A percentile compares a stretch with the other conserved stretches of the same genome.
Evolutionary conservation across 768 basidiomycete genomes (phyloP).

Genomic region (Serendipita indica): DNA sequence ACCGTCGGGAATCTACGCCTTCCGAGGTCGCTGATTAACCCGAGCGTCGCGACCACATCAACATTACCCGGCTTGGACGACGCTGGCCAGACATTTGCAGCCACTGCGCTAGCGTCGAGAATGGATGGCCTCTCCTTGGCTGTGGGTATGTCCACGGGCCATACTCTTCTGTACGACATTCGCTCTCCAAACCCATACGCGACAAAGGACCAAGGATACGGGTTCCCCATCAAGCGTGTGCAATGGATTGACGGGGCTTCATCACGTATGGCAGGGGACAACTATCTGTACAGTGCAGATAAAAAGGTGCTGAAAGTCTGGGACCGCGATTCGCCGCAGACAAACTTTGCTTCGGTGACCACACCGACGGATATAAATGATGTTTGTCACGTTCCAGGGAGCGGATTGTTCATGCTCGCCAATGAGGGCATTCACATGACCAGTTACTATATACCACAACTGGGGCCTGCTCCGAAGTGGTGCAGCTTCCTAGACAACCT

Average conservation of each 20-base stretch:
- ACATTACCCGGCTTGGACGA: slow-evolving; percentile 27
- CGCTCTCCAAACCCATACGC: slow-evolving; percentile 72
- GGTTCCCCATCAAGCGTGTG: slow-evolving; percentile 71
- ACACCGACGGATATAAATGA: slow-evolving; percentile 83
- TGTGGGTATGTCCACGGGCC: slow-evolving; percentile 87
- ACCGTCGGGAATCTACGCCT: slow-evolving; percentile 54
- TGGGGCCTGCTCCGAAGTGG: slow-evolving; percentile 95
- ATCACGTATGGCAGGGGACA: slow-evolving; percentile 67
- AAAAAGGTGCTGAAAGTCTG: slow-evolving; percentile 97
- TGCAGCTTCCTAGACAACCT: slow-evolving; percentile 96
- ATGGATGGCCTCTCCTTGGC: slow-evolving; percentile 87
- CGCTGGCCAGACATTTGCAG: slow-evolving; percentile 14
- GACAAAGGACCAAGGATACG: slow-evolving; percentile 93
- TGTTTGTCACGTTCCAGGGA: slow-evolving; percentile 76
- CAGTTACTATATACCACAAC: slow-evolving; percentile 86
- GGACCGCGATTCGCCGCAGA: slow-evolving; percentile 71
- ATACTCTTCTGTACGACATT: slow-evolving; percentile 88
- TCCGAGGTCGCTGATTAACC: slow-evolving; percentile 36
- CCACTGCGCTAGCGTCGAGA: slow-evolving; percentile 71
- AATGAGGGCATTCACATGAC: slow-evolving; percentile 97
- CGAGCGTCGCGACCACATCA: slow-evolving; percentile 23
- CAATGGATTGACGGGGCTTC: slow-evolving; percentile 77
- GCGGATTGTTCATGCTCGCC: slow-evolving; percentile 79
- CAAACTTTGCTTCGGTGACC: slow-evolving; percentile 85
- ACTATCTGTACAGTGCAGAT: slow-evolving; percentile 83